Base-by-base conservation (phyloP, 345 rosid genomes). In the Excoecaria agallocha region DNA sequence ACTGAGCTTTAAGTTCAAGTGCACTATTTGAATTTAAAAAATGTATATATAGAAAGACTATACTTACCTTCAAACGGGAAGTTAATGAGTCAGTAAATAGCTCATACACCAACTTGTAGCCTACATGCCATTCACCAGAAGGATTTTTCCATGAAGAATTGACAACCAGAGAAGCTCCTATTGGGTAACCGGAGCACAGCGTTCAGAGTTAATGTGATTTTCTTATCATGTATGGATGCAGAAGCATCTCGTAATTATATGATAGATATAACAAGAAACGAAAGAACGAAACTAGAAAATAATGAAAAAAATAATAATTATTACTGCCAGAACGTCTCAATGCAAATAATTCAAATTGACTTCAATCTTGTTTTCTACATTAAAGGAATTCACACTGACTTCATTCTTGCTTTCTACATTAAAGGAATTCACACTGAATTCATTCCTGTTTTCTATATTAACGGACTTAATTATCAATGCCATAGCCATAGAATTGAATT, bases 141-240 rank as follows among this genome's bases (percentile, higher is more conserved):
- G 97, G 99, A 66, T 95, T 93, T 85, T 91, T 84, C 98, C 99
- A 93, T 8, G 89, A 87, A 64, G 97, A 79, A 84, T 93, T 93
- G 77, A 95, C 86, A 80, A 81, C 66, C 87, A 95, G 80, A 66
- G 88, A 72, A 65, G 80, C 86, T 69, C 98, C 99, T 95, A 78
- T 65, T 13, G 16, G 60, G 22, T 30, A 38, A 64, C 62, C 59
- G 17, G 15, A 48, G 9, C 49, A 64, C 55, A 71, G 12, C 25
- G 12, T 52, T 55, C 75, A 19, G 12, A 64, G 43, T 19, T 49
- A 50, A 51, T 8, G 43, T n/a, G 6, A 64, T 22, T 39, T 19
- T 64, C 8, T 64, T 0, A 41, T 39, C 50, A 64, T 19, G 41
- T 8, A 24, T 2, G 38, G 11, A 66, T 5, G 55, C 38, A 66